Base-by-base conservation (phyloP, 2,329 filamentous ascomycete species). In the Aureobasidium vineae region DNA sequence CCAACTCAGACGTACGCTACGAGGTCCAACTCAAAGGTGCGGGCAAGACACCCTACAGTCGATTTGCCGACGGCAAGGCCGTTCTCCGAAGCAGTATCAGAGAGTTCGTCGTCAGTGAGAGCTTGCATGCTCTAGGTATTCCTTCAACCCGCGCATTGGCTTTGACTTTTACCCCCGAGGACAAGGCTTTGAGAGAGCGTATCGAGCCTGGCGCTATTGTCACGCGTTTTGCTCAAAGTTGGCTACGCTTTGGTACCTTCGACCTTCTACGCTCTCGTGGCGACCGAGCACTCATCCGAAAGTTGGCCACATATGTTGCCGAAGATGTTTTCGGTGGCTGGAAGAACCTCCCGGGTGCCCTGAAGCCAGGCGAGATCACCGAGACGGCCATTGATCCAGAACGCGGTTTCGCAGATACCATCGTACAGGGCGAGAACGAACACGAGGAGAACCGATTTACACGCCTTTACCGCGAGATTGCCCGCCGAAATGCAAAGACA, bases 21-120 rank as follows among this genome's bases (percentile, higher is more conserved):
- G 95, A 99, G 77, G 76, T 98, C 50, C 95, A 98, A 77, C 83
- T 99, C 68, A 99, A 99, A 77, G 95, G 95, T 28, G 95, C 95
- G 19, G 95, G 95, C 5, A 81, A 89, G 73, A 99, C 95, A 4
- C 95, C 95, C 0, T 99, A 99, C 79, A 96, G 91, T 45, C 89
- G 95, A 3, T 99, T 99, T 71, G 95, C 95, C 28, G 95, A 99
- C 76, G 95, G 95, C 36, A 94, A 95, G 75, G 95, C 95, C 0
- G 95, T 99, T 2, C 81, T 99, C 61, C 83, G 95, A 68, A 96
- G 91, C 33, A 96, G 92, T 74, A 96, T 99, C 71, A 86, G 95
- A 68, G 95, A 99, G 79, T 99, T 95, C 72, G 82, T 99, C 50
- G 93, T 96, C 23, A 96, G 90, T 57, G 95, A 99, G 80, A 88